Conservation (phyloP, 164 flowering plant species). For the Aristolochia contorta region DNA sequence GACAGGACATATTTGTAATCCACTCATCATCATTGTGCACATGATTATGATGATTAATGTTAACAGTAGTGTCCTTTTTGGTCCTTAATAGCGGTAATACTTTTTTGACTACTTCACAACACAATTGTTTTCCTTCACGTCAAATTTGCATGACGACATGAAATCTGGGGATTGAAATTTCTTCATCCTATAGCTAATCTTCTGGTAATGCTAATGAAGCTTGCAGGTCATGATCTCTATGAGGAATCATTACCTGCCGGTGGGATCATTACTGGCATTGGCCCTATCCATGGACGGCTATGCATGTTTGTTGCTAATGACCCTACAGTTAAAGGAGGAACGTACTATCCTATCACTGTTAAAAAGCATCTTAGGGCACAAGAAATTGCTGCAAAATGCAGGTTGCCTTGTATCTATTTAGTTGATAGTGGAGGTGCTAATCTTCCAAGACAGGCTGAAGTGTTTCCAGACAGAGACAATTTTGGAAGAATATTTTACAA, state of each 20-base stretch:
- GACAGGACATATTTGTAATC: too few species aligned
- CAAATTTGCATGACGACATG: not conserved
- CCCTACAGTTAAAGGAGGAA: slow-evolving; percentile 95
- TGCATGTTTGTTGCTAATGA: slow-evolving; percentile 98
- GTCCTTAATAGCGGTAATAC: not conserved
- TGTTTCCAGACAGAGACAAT: slow-evolving; percentile 91
- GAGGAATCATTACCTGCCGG: slow-evolving; percentile 82
- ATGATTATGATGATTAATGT: too few species aligned
- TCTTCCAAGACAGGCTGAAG: slow-evolving; percentile 95
- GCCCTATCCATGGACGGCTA: slow-evolving; percentile 79
- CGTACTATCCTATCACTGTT: slow-evolving; percentile 90
- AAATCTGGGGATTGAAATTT: not conserved
- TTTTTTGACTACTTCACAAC: not conserved
- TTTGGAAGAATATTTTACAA: slow-evolving; percentile 93
- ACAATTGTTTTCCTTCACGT: not conserved
- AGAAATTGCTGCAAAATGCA: slow-evolving; percentile 89
- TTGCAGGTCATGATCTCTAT: slow-evolving; percentile 91
- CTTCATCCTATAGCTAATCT: not conserved
- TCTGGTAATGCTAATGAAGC: slow-evolving; percentile 31
- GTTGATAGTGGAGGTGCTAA: slow-evolving; percentile 99
- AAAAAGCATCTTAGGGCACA: slow-evolving; percentile 98
- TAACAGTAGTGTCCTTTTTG: too few species aligned
- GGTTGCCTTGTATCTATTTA: slow-evolving; percentile 83
- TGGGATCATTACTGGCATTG: slow-evolving; percentile 90
- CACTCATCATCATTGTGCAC: too few species aligned